Base-by-base conservation (phyloP, 2,329 filamentous ascomycete species). In the Colletotrichum endophyticum region DNA sequence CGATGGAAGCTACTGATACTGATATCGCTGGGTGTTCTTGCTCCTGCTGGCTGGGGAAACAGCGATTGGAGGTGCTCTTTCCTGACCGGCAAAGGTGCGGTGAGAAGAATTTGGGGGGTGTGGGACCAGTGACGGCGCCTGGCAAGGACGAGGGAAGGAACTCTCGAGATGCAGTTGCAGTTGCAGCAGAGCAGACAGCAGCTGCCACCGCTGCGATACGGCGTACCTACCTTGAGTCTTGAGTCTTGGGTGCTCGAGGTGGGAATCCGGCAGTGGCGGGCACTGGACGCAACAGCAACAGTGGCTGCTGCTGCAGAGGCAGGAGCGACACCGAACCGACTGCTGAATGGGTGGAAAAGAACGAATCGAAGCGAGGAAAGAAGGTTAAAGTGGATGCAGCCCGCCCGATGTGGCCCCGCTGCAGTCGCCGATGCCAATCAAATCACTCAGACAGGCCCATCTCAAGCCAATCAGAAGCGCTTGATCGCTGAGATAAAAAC, bases 301-400 rank as follows among this genome's bases (percentile, higher is more conserved):
- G 39, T 44, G 39, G 39, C 39, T 44, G 19, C 36, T 19, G 16
- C 39, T n/a, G 67, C 30, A 62, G n/a, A 49, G 32, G 53, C 39
- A 36, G 64, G 64, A 67, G 28, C 25, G 34, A 67, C 22, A 36
- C 62, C 39, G 27, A n/a, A 22, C 25, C 39, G 19, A 56, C 34
- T 32, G n/a, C 27, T 56, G 27, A 27, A 28, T 34, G 28, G 44
- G 27, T 32, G 34, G 32, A 27, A 49, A 70, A 25, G 67, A 70
- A 64, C 57, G 69, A 76, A 76, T 76, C 64, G 73, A 76, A 67
- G 62, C 44, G 57, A 73, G 69, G 62, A 76, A 73, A 76, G 73
- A 76, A 76, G 73, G 63, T 76, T 76, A 61, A 73, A 69, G 73
- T 73, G 73, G 73, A 28, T 61, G 57, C 57, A 44, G 64, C 44